Evolutionary conservation across 768 basidiomycete species (phyloP), one percentile per base, ranked within the genome.

Genomic region (Fomitopsis serialis): DNA sequence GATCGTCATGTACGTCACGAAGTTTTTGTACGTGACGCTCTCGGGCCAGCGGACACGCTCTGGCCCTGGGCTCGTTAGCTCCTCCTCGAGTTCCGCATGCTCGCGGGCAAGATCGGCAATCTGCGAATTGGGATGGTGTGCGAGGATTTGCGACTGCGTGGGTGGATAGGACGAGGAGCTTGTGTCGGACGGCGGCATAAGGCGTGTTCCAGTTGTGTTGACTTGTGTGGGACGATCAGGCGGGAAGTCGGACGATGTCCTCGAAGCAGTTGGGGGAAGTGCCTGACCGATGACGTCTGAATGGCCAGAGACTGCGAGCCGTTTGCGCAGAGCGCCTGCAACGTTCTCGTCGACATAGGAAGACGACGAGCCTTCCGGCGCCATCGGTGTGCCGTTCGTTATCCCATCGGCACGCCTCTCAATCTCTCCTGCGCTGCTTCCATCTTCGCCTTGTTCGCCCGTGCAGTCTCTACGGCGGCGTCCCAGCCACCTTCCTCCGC

Each of bases 11-110:
- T 95, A 99, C 36, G 87, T 79, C 25, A 80, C 80, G 65, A 94
- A 98, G 68, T 92, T 87, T 62, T 76, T 80, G 64, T 82, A 78
- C 0, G 85, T 86, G 56, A 98, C 78, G 66, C 94, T 98, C 45
- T 84, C 75, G 0, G 95, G 95, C 82, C 90, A 99, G 17, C 76
- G 78, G 36, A 94, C 77, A 48, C 74, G 71, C 45, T 75, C 67
- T 8, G 84, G 79, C 3, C 95, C 93, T 25, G 76, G 72, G 52
- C 86, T 87, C 19, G 79, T 80, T 19, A 99, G 74, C 64, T 95
- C 93, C 7, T 74, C 77, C 58, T 87, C 78, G 42, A 93, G 74
- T 53, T 92, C 91, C 12, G 83, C 78, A 58, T 90, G 85, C 44
- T 89, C 85, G 45, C 76, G 77, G 12, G 94, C 95, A 35, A 90